A percentile compares a stretch with the other conserved stretches of the same genome.
These are phyloP conservation scores for Colletotrichum tanaceti DNA, from an alignment of 2,329 filamentous ascomycete species.

Conservation along the genomic window DNA sequence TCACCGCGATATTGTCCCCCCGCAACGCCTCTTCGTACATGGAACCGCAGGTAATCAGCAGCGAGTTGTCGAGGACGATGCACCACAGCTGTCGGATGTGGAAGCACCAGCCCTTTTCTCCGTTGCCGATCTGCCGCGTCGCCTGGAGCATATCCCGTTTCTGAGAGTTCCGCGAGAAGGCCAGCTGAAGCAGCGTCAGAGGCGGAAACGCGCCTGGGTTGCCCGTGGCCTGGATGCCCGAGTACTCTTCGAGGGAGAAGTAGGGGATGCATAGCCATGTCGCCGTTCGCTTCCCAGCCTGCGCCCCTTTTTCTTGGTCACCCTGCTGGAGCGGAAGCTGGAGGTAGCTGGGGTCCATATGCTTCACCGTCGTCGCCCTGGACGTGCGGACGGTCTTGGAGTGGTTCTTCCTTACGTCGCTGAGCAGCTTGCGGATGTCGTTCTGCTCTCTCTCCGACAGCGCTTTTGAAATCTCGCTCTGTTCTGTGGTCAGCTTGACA, in stretches of 20 bases:
- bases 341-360: conserved; percentile 56
- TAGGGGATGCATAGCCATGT: conserved; percentile 61
- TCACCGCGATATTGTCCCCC: conserved; percentile 48
- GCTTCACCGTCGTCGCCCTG: conserved; percentile 53
- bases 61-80: conserved; percentile 55
- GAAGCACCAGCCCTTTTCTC: conserved; percentile 54
- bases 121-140: conserved; percentile 54
- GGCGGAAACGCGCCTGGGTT: conserved; percentile 53
- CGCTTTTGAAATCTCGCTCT: conserved; percentile 51
- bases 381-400: conserved; percentile 53
- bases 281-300: conserved; percentile 41
- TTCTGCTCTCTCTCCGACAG: conserved; percentile 46
- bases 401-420: conserved; percentile 52
- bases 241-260: conserved; percentile 59
- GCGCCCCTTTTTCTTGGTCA: conserved; percentile 40
- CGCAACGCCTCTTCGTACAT: conserved; percentile 51
- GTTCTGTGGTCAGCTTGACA: conserved; percentile 15
- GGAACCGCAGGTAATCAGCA: conserved; percentile 57
- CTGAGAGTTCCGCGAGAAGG: conserved; percentile 53
- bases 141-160: conserved; percentile 60
- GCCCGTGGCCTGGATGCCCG: conserved; percentile 50
- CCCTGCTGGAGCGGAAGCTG: conserved; percentile 49
- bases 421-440: conserved; percentile 51
- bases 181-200: conserved; percentile 57
- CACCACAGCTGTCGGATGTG: conserved; percentile 63